A percentile compares a stretch with the other conserved stretches of the same genome.
Conservation (phyloP, 2,329 filamentous ascomycete genomes). For the Didymellaceae sp. region DNA sequence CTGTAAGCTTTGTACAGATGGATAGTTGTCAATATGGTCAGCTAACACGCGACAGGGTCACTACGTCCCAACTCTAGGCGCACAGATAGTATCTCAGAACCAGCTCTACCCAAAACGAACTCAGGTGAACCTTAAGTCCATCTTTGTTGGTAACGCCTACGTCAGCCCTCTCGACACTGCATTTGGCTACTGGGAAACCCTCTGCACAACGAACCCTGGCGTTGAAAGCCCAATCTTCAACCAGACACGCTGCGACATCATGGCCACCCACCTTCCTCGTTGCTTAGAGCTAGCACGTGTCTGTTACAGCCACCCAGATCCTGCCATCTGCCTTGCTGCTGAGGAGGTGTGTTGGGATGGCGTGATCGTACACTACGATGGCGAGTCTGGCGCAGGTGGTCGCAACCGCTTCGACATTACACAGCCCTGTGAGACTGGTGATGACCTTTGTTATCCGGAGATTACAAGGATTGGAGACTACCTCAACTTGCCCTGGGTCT, state of each 20-base stretch:
- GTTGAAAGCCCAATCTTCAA: constrained; percentile 54
- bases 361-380: constrained; percentile 51
- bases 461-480: constrained; percentile 38
- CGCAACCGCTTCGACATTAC: constrained; percentile 56
- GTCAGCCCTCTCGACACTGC: constrained; percentile 51
- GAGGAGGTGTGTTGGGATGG: constrained; percentile 47
- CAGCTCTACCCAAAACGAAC: constrained; percentile 49
- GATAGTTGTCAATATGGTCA: background rate
- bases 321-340: constrained; percentile 51
- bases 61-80: constrained; percentile 55
- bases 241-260: constrained; percentile 55
- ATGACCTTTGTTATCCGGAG: constrained; percentile 50
- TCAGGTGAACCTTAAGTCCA: constrained; percentile 53
- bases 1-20: constrained; percentile 37
- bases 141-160: constrained; percentile 57
- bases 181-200: constrained; percentile 56
- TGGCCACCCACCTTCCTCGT: constrained; percentile 54
- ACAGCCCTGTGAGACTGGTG: constrained; percentile 44
- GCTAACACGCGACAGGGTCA: constrained; percentile 48
- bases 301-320: constrained; percentile 52
- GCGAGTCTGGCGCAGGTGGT: constrained; percentile 48
- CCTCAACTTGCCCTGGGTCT: constrained; percentile 43
- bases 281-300: constrained; percentile 52
- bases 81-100: constrained; percentile 56
- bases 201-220: constrained; percentile 56